Conservation (phyloP, 345 rosid genomes). For the Noccaea bulbosa region DNA sequence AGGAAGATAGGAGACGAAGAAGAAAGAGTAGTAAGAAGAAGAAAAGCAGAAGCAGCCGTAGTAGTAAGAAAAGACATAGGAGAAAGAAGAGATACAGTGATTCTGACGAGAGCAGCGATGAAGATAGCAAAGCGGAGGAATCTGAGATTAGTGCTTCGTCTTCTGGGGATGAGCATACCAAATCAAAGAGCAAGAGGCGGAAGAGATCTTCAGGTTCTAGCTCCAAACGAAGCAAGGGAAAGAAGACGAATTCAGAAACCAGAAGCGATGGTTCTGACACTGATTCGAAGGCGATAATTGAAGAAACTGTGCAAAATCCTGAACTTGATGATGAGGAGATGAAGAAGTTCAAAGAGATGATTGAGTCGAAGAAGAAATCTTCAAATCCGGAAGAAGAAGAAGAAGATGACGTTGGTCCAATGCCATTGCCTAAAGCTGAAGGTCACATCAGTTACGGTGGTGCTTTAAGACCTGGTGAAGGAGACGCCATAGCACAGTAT, state of each 20-base stretch:
- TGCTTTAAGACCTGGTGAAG: constrained; percentile 98
- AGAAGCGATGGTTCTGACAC: constrained; percentile 53
- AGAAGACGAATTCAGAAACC: constrained; percentile 47
- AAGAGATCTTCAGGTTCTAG: constrained; percentile 35
- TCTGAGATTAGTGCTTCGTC: constrained; percentile 44
- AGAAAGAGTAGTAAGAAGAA: constrained; percentile 45
- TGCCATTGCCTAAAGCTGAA: constrained; percentile 89
- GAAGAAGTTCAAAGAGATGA: constrained; percentile 66
- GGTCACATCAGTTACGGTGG: constrained; percentile 99
- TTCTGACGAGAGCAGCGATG: constrained; percentile 50
- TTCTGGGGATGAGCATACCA: constrained; percentile 48
- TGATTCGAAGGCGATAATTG: constrained; percentile 48
- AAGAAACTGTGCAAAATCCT: constrained; percentile 51
- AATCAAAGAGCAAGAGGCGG: constrained; percentile 55
- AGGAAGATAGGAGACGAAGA: constrained; percentile 48
- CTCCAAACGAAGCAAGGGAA: constrained; percentile 49
- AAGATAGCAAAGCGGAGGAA: constrained; percentile 46
- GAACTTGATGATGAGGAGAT: constrained; percentile 74
- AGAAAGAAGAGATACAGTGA: constrained; percentile 49
- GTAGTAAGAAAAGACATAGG: constrained; percentile 41
- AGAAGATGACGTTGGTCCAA: constrained; percentile 83
- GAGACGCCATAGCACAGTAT: constrained; percentile 98
- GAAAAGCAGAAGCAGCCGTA: constrained; percentile 46
- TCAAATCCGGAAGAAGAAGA: constrained; percentile 63
- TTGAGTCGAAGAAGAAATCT: constrained; percentile 81